These are phyloP conservation scores for Candida tibetensis DNA, from an alignment of 805 yeast genomes.

Conservation along the genomic window DNA sequence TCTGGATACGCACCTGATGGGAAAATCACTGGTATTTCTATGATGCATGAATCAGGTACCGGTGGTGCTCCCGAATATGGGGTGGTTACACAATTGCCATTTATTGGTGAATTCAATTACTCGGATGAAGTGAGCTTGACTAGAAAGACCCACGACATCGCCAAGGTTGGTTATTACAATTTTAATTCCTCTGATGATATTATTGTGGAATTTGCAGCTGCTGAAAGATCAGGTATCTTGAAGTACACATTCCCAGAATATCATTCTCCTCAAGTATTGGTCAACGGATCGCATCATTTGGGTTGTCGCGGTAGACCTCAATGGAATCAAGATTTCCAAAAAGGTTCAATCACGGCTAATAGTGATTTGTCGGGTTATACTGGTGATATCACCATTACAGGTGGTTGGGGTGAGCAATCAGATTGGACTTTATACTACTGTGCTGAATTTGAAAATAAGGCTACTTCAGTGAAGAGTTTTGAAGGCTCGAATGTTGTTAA, in stretches of 20 bases:
- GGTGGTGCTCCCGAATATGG: slow-evolving; percentile 41
- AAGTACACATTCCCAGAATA: slow-evolving; percentile 19
- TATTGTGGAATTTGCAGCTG: slow-evolving; percentile 25
- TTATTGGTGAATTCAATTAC: slow-evolving; percentile 15
- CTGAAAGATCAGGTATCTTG: slow-evolving; percentile 24
- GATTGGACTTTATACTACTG: slow-evolving; percentile 29
- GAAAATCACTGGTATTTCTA: slow-evolving; percentile 28
- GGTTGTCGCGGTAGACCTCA: slow-evolving; percentile 17
- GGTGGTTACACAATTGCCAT: slow-evolving; percentile 30
- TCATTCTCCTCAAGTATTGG: slow-evolving; percentile 17
- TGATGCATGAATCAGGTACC: slow-evolving; percentile 40
- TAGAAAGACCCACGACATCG: slow-evolving; percentile 18
- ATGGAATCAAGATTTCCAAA: slow-evolving; percentile 31
- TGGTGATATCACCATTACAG: slow-evolving; percentile 23
- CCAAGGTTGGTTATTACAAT: slow-evolving; percentile 24
- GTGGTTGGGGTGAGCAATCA: slow-evolving; percentile 32
- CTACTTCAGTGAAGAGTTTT: slow-evolving; percentile 14
- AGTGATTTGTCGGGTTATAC: slow-evolving; percentile 16
- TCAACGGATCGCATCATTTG: slow-evolving; percentile 29
- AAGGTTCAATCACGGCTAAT: slow-evolving; percentile 20
- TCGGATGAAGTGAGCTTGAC: slow-evolving; percentile 10
- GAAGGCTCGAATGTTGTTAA: slow-evolving; percentile 1
- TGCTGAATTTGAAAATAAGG: slow-evolving; percentile 23
- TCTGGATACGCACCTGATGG: slow-evolving; percentile 34
- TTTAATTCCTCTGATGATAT: slow-evolving; percentile 18